Percentiles rank a stretch among this genome's conserved stretches.
Evolutionary conservation across 257 asterid genomes (phyloP).

Genomic region (Lycium barbarum): DNA sequence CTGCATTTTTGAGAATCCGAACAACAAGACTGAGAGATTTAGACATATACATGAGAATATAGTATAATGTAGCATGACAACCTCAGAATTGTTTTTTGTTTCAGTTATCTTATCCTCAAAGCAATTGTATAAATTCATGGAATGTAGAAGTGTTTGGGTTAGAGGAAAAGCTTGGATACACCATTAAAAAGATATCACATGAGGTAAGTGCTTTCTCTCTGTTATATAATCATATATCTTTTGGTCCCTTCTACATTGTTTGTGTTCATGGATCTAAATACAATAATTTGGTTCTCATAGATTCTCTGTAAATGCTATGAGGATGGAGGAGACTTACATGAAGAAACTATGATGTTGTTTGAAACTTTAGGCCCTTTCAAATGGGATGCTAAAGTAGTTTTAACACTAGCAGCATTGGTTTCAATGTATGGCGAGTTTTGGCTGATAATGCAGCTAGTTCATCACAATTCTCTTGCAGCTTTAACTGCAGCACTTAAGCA

Average conservation of each 20-base stretch:
- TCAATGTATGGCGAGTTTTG: conserved; percentile 53
- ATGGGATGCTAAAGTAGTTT: conserved; percentile 72
- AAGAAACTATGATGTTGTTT: conserved; percentile 54
- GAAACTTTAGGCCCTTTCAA: conserved; percentile 56
- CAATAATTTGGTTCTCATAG: conserved; percentile 43
- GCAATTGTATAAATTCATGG: conserved; percentile 28
- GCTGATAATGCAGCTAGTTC: conserved; percentile 55
- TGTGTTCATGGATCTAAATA: conserved; percentile 15
- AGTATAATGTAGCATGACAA: conserved; percentile 1
- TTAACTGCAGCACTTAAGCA: conserved; percentile 50
- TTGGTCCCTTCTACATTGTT: background rate
- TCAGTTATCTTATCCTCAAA: conserved; percentile 51
- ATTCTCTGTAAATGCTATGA: conserved; percentile 43
- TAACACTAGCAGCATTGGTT: conserved; percentile 63
- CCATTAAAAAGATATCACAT: conserved; percentile 58
- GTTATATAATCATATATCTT: conserved; percentile 8
- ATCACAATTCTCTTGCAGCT: conserved; percentile 51
- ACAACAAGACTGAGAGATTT: background rate
- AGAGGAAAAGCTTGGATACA: conserved; percentile 50
- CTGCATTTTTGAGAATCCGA: background rate
- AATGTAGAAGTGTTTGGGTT: conserved; percentile 43
- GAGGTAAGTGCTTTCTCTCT: conserved; percentile 47
- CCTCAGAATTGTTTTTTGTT: background rate
- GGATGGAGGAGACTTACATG: conserved; percentile 52
- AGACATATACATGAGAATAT: background rate